Evolutionary conservation across 148 eudicot genomes (phyloP).

Genomic region (Heliamphora exappendiculata): DNA sequence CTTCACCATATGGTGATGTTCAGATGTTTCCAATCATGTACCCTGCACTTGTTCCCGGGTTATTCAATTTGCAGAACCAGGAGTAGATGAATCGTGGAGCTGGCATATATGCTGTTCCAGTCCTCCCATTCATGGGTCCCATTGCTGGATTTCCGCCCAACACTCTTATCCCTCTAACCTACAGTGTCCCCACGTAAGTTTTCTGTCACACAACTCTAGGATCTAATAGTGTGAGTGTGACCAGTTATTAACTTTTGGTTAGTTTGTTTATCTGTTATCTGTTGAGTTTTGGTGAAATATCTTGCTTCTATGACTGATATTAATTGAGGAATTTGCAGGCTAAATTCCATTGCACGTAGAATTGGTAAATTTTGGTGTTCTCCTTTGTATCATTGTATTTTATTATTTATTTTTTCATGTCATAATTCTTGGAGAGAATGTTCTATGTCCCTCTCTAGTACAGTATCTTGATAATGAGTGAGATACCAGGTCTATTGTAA

Average conservation of each 20-base stretch:
- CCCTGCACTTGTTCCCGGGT: conserved; percentile 62
- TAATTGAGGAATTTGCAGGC: not conserved
- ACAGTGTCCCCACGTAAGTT: conserved; percentile 96
- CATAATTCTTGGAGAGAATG: not conserved
- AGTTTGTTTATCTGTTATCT: not conserved
- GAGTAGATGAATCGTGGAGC: conserved; percentile 69
- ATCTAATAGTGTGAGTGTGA: not conserved
- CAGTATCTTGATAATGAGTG: no score
- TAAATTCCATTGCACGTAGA: not conserved
- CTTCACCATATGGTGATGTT: no score
- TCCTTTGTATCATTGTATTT: not conserved
- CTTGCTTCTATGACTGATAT: not conserved
- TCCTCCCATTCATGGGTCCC: conserved; percentile 49
- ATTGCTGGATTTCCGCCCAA: conserved; percentile 57
- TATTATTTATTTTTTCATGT: no score
- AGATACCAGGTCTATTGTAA: not conserved
- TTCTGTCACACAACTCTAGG: not conserved
- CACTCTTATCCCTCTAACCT: conserved; percentile 67
- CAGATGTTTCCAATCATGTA: conserved; percentile 58
- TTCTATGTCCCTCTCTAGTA: not conserved
- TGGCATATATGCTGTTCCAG: conserved; percentile 86
- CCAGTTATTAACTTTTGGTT: not conserved
- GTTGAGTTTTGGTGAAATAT: not conserved
- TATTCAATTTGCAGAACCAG: conserved; percentile 41
- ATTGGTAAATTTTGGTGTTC: not conserved